Percentiles rank a stretch among this genome's conserved stretches.
phyloP scores from a whole-genome alignment of 768 basidiomycete genomes.

The Hemileccinum rubropunctum region DNA sequence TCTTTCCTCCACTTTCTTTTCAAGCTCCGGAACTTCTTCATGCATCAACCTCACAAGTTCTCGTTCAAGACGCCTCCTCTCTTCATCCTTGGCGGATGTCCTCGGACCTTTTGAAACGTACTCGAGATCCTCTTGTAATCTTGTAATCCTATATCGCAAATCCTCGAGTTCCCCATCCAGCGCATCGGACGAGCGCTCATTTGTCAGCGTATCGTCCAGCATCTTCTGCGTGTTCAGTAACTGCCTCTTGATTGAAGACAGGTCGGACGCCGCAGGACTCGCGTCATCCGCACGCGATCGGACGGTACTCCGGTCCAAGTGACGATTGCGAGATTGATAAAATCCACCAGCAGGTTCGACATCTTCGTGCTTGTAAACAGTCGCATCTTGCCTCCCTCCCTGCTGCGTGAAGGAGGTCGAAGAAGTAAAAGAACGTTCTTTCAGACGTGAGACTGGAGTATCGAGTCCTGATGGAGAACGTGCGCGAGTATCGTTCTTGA shows the following conservation, averaged over 20 bases:
- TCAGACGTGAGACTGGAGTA: conserved; percentile 55
- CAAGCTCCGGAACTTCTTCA: conserved; percentile 87
- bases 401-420: conserved; percentile 46
- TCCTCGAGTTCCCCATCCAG: conserved; percentile 90
- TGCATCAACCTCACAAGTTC: conserved; percentile 86
- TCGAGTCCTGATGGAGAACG: conserved; percentile 57
- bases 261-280: conserved; percentile 55
- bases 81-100: conserved; percentile 74
- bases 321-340: conserved; percentile 80
- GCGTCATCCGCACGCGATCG: conserved; percentile 70
- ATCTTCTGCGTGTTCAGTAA: conserved; percentile 75
- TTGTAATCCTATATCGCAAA: conserved; percentile 76
- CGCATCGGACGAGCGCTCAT: conserved; percentile 79
- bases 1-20: conserved; percentile 75
- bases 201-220: conserved; percentile 73
- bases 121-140: conserved; percentile 90
- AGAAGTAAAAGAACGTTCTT: conserved; percentile 69
- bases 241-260: conserved; percentile 84
- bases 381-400: conserved; percentile 77
- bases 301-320: conserved; percentile 81
- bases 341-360: conserved; percentile 56
- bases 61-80: conserved; percentile 81
- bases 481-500: conserved; percentile 81
- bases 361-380: conserved; percentile 84
- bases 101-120: conserved; percentile 77